Base-by-base conservation (phyloP, 805 yeast species). In the Martiniozyma abietophila region DNA sequence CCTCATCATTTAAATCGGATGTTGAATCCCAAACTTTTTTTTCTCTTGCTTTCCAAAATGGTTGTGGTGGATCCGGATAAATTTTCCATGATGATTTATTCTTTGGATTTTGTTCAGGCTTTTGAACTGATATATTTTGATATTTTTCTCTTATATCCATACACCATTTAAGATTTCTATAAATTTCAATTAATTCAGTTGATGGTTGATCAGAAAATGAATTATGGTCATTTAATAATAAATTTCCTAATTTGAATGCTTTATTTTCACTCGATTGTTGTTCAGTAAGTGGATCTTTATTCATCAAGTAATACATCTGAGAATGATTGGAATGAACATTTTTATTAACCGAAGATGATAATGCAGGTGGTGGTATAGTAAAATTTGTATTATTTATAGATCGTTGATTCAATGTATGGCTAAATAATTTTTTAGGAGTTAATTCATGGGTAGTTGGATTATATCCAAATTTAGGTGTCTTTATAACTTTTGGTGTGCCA, bases 61-160 rank as follows among this genome's bases (percentile, higher is more conserved):
- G 96, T 44, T 76, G 76, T 10, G 98, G 98, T 1, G 97, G 96
- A 8, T 78, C 74, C 0, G 99, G 99, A 53, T 88, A 89, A 32
- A 92, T 76, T 11, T 53, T 53, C 97, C 97, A 92, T 25, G 55
- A 59, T 8, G 64, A 64, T 18, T 48, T 51, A 57, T 94, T 89
- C 53, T 89, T 86, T 2, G 98, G 98, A 56, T 92, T 92, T 47
- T 76, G 80, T 24, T 59, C 53, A 29, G 79, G 80, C 36, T 74
- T 63, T 60, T 92, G 99, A 34, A 73, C 45, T 1, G 96, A 85
- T 8, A 72, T 45, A 2, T 58, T 48, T 57, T 81, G 80, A 54
- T 89, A 92, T 50, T 77, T 80, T 45, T 71, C 76, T 54, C 99
- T 76, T 42, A 83, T 51, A 9, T 71, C 74, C 40, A 89, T 67